Base-by-base conservation (phyloP, 306 rosid species). In the Sicyos baderoa region DNA sequence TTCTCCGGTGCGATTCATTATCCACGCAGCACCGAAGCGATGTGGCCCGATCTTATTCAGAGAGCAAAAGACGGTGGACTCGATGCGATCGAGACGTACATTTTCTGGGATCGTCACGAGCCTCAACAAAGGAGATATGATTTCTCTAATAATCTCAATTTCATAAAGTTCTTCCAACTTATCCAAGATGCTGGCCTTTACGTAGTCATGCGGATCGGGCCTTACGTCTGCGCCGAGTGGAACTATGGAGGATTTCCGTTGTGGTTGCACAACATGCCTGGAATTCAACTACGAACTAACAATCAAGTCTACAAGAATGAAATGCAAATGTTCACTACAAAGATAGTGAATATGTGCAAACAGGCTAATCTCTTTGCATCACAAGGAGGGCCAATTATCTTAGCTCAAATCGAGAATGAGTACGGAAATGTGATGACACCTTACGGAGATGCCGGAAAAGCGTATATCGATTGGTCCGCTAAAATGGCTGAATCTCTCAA, bases 351-450 rank as follows among this genome's bases (percentile, higher is more conserved):
- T 69, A 60, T 86, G 92, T 81, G 86, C 90, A 88, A 86, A 72
- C 82, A 74, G 8, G 92, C 86, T 75, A 72, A 85, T 13, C 76
- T 90, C 67, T 86, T 81, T 75, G 90, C 90, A 71, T 83, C 97
- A 0, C 89, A 88, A 88, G 97, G 97, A 82, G 92, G 97, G 3
- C 97, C 92, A 49, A 88, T 91, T 69, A 88, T 88, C 68, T 47
- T 91, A 56, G 85, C 92, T 9, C 95, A 88, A 95, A 79, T 88
- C 65, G 97, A 90, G 77, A 90, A 90, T 73, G 97, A 90, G 74
- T 86, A 87, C 67, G 79, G 78, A 77, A 84, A 84, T 14, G 17
- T 88, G 16, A 78, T 88, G 66, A 78, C 19, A 18, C 86, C 47
- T 16, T 91, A 86, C 16, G 81, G 79, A 0, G 3, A 10, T 10